Evolutionary conservation across 139 green algal genomes (phyloP).

Genomic region (Chlorella sorokiniana): DNA sequence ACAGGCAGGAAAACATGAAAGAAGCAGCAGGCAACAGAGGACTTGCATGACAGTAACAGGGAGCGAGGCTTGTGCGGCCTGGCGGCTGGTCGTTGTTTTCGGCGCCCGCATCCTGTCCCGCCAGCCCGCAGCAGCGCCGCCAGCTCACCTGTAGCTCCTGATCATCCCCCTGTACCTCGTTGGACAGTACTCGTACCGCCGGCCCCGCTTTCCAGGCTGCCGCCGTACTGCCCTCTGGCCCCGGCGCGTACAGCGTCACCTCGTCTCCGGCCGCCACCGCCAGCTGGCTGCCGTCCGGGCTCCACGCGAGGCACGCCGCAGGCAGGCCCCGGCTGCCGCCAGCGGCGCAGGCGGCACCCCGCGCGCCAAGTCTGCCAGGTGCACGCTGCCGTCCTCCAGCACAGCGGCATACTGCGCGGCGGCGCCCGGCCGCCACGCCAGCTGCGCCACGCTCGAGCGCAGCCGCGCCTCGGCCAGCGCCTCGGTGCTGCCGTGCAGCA

Average conservation of each 20-base stretch:
- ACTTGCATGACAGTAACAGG: no score
- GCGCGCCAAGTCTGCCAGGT: neutral
- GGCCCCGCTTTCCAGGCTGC: neutral
- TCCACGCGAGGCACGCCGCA: slow-evolving; percentile 26
- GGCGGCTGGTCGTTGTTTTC: no score
- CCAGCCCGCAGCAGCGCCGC: neutral
- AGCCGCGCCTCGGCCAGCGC: neutral
- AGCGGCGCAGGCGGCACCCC: neutral
- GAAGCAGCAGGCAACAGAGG: no score
- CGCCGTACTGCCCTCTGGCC: neutral
- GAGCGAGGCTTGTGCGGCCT: no score
- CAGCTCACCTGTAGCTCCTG: neutral
- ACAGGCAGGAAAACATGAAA: no score
- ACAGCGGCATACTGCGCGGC: slow-evolving; percentile 16
- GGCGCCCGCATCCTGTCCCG: no score
- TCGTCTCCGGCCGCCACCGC: slow-evolving; percentile 23
- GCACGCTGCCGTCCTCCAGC: slow-evolving; percentile 11
- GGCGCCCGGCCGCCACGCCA: neutral
- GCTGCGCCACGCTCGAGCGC: neutral
- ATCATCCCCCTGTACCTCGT: slow-evolving; percentile 7
- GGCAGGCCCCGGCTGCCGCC: neutral
- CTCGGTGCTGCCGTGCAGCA: neutral
- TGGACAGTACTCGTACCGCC: neutral
- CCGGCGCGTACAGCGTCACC: slow-evolving; percentile 1
- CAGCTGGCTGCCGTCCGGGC: slow-evolving; percentile 33